phyloP scores from a whole-genome alignment of 2,329 filamentous ascomycete species.

The Penicillium palitans region DNA sequence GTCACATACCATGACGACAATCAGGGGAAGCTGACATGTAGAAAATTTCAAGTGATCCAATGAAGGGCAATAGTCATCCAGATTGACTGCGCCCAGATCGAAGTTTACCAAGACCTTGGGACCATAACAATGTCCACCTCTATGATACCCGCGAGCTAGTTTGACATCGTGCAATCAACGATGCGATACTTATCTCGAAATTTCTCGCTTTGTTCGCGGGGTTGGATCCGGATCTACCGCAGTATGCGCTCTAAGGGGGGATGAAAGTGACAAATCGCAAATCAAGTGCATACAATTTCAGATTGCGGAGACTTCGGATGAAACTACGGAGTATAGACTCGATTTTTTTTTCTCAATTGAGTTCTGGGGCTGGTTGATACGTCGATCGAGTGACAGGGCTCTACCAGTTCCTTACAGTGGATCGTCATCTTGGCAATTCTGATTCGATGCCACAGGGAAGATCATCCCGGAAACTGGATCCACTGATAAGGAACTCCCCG shows the following conservation, averaged over 20 bases:
- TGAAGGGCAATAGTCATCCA: not conserved
- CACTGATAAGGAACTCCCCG: slow-evolving; percentile 20
- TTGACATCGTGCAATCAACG: slow-evolving; percentile 13
- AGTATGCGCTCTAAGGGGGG: not conserved
- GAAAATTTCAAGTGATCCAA: not conserved
- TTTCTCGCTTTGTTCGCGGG: not conserved
- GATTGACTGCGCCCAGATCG: slow-evolving; percentile 9
- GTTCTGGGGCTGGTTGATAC: not conserved
- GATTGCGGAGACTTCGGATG: not conserved
- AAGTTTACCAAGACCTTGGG: slow-evolving; percentile 5
- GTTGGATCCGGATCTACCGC: slow-evolving; percentile 5
- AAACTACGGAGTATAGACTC: not conserved
- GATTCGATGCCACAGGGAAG: slow-evolving; percentile 10
- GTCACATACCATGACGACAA: not conserved
- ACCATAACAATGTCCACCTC: not conserved
- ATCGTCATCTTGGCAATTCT: slow-evolving; percentile 13
- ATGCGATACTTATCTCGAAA: slow-evolving; percentile 17
- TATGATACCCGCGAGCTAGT: not conserved
- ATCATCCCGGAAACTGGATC: slow-evolving; percentile 8
- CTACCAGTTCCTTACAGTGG: slow-evolving; percentile 12
- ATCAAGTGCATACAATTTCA: not conserved
- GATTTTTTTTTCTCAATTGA: slow-evolving; percentile 2
- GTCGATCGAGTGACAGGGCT: not conserved
- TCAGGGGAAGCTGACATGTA: not conserved
- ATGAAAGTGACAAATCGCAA: slow-evolving; percentile 13